Evolutionary conservation across 768 basidiomycete genomes (phyloP).

Genomic region (Russula virescens): DNA sequence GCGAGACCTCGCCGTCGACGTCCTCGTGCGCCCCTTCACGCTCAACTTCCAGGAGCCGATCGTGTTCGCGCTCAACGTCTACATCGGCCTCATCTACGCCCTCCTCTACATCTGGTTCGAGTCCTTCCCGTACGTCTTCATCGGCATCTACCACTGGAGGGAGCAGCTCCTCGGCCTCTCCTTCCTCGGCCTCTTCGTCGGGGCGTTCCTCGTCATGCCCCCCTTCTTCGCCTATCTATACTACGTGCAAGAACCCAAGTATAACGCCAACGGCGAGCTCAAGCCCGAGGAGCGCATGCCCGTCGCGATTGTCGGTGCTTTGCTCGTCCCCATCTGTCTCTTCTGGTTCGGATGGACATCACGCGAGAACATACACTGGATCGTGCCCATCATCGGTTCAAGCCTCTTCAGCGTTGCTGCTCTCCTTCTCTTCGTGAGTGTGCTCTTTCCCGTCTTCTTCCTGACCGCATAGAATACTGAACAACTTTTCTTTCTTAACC

Average conservation of each 20-base stretch:
- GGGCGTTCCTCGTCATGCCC: slow-evolving; percentile 13
- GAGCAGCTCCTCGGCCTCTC: slow-evolving; percentile 31
- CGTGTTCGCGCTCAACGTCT: slow-evolving; percentile 30
- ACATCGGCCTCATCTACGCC: slow-evolving; percentile 32
- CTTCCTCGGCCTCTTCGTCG: slow-evolving; percentile 28
- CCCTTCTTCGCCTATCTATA: slow-evolving; percentile 22
- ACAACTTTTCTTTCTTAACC: not conserved
- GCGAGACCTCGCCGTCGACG: slow-evolving; percentile 24
- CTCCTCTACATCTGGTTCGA: slow-evolving; percentile 35
- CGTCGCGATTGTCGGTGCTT: slow-evolving; percentile 31
- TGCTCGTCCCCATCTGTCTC: slow-evolving; percentile 32
- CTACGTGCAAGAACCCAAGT: slow-evolving; percentile 22
- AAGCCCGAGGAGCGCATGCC: slow-evolving; percentile 33
- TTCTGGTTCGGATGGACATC: slow-evolving; percentile 35
- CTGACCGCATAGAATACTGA: not conserved
- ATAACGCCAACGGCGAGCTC: slow-evolving; percentile 19
- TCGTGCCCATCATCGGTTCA: slow-evolving; percentile 33
- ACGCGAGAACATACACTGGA: slow-evolving; percentile 32
- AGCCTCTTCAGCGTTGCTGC: slow-evolving; percentile 32
- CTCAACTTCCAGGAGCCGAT: slow-evolving; percentile 32
- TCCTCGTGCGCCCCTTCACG: slow-evolving; percentile 31
- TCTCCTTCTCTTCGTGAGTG: slow-evolving; percentile 30
- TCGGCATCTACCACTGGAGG: slow-evolving; percentile 32
- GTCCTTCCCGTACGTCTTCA: slow-evolving; percentile 33
- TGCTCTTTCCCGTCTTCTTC: slow-evolving; percentile 26